Conservation (phyloP, 164 flowering plant species). For the Piper longum region DNA sequence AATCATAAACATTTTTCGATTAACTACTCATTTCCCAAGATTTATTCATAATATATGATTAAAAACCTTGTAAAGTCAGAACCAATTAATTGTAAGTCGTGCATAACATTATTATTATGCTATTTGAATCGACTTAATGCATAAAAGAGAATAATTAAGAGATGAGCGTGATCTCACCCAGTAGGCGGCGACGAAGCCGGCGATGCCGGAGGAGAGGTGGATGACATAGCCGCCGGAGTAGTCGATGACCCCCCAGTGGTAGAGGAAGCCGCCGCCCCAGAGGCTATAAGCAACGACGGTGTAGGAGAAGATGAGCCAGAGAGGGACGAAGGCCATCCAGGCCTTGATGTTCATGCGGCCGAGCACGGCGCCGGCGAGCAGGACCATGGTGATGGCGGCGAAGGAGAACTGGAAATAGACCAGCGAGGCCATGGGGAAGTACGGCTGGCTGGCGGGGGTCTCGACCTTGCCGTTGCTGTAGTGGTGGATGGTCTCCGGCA, state of each 20-base stretch:
- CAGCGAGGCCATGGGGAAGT: conserved; percentile 18
- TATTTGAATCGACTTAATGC: too few species aligned
- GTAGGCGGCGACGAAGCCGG: conserved; percentile 39
- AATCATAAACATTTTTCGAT: too few species aligned
- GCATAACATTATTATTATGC: too few species aligned
- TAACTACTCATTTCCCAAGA: too few species aligned
- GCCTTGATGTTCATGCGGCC: conserved; percentile 24
- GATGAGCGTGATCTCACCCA: conserved; percentile 12
- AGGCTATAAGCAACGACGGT: conserved; percentile 20
- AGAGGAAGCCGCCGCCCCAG: conserved; percentile 30
- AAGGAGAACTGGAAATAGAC: conserved; percentile 20
- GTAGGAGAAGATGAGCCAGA: conserved; percentile 21
- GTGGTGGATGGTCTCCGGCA: conserved; percentile 10
- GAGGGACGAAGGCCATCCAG: conserved; percentile 24
- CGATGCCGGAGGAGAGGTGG: conserved; percentile 19
- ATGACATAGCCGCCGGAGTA: conserved; percentile 27
- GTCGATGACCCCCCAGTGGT: conserved; percentile 25
- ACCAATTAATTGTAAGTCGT: too few species aligned
- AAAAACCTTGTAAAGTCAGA: too few species aligned
- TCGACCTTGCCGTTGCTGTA: conserved; percentile 3
- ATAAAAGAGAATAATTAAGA: too few species aligned
- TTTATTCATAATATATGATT: too few species aligned
- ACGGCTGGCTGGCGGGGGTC: conserved; percentile 3
- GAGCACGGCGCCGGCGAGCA: conserved; percentile 19
- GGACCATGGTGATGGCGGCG: conserved; percentile 19